Percentiles rank a stretch among this genome's conserved stretches.
These are phyloP conservation scores for Ceratocystis variospora DNA, from an alignment of 2,329 filamentous ascomycete genomes.

Conservation along the genomic window DNA sequence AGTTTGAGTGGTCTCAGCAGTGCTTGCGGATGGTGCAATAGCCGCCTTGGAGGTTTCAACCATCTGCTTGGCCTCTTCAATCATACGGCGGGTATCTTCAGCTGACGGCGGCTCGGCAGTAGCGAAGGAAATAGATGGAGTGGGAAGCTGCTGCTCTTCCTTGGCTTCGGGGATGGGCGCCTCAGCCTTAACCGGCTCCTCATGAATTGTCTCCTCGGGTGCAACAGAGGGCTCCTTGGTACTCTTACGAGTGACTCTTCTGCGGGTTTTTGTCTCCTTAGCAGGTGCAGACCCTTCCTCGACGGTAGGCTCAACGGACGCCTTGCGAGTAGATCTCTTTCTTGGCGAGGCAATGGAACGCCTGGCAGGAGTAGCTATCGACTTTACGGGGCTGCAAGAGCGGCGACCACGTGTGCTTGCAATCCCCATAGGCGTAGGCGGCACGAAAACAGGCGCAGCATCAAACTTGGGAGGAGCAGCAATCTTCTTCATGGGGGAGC, in stretches of 20 bases:
- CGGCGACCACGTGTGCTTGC: slow-evolving; percentile 38
- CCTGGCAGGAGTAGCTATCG: slow-evolving; percentile 42
- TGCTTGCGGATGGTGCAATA: slow-evolving; percentile 26
- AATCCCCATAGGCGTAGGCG: slow-evolving; percentile 36
- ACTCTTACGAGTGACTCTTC: slow-evolving; percentile 17
- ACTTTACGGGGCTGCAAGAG: slow-evolving; percentile 41
- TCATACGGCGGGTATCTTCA: slow-evolving; percentile 69
- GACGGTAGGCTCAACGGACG: slow-evolving; percentile 14
- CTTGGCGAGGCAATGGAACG: slow-evolving; percentile 24
- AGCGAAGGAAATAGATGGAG: slow-evolving; percentile 25
- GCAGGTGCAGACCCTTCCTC: slow-evolving; percentile 8
- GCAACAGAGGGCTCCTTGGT: slow-evolving; percentile 31
- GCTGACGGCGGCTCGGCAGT: slow-evolving; percentile 56
- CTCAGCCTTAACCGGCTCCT: slow-evolving; percentile 55
- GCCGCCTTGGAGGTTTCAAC: slow-evolving; percentile 50
- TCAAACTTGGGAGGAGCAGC: slow-evolving; percentile 70
- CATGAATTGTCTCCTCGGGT: slow-evolving; percentile 29
- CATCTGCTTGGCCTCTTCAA: slow-evolving; percentile 77
- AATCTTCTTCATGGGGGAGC: slow-evolving; percentile 62
- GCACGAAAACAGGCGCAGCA: slow-evolving; percentile 32
- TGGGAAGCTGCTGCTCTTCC: slow-evolving; percentile 7
- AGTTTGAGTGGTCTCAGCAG: slow-evolving; percentile 20
- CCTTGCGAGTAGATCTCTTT: slow-evolving; percentile 17
- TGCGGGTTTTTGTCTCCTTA: slow-evolving; percentile 16
- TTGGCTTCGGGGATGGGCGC: slow-evolving; percentile 37